Evolutionary conservation across 2,329 filamentous ascomycete species (phyloP).

Genomic region (Mycosphaerelloides madeirae): DNA sequence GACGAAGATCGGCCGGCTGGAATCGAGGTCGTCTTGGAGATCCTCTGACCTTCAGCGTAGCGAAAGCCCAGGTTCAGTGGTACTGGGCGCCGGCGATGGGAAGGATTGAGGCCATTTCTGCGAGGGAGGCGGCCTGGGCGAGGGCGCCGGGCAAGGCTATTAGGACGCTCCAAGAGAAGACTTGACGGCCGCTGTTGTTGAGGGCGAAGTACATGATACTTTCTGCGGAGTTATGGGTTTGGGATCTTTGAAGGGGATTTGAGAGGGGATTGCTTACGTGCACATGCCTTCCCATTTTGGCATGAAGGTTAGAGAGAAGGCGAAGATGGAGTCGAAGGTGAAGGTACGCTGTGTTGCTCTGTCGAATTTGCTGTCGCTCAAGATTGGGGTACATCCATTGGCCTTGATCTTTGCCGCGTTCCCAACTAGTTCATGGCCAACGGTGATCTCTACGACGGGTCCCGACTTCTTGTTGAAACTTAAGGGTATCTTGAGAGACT

Average conservation of each 20-base stretch:
- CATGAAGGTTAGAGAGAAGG: no score
- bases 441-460: no score
- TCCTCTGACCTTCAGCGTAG: slow-evolving; percentile 35
- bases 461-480: no score
- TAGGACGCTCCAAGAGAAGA: slow-evolving; percentile 4
- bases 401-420: no score
- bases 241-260: background rate
- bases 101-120: slow-evolving; percentile 34
- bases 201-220: slow-evolving; percentile 7
- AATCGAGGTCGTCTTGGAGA: slow-evolving; percentile 11
- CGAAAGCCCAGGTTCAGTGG: slow-evolving; percentile 35
- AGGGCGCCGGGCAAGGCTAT: slow-evolving; percentile 3
- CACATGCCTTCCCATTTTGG: slow-evolving; percentile 3
- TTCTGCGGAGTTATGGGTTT: background rate
- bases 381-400: no score
- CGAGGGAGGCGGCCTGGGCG: slow-evolving; percentile 20
- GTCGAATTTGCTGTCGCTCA: no score
- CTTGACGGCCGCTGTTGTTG: slow-evolving; percentile 1
- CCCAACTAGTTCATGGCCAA: no score
- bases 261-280: background rate
- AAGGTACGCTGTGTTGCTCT: no score
- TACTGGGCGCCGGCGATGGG: slow-evolving; percentile 29
- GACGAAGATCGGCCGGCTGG: slow-evolving; percentile 3
- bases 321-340: no score
- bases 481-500: no score